phyloP scores from a whole-genome alignment of 495 filamentous ascomycete species.

The Neurospora sp. region DNA sequence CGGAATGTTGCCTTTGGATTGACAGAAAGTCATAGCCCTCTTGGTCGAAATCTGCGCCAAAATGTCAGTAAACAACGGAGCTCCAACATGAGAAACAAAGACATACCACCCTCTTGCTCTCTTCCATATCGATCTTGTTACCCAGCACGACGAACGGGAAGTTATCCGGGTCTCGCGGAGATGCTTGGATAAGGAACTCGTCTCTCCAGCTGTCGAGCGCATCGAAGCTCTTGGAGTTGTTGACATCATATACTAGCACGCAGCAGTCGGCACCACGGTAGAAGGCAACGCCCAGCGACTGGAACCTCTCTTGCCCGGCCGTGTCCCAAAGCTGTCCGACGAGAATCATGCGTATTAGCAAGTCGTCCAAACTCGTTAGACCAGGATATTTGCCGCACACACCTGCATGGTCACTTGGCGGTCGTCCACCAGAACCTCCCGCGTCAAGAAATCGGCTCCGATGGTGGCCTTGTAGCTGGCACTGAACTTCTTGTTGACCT shows the following conservation, averaged over 20 bases:
- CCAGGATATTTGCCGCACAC: constrained; percentile 18
- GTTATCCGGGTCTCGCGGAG: constrained; percentile 89
- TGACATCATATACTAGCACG: constrained; percentile 96
- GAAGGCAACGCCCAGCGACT: constrained; percentile 95
- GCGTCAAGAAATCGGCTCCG: constrained; percentile 96
- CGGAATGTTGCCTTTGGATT: constrained; percentile 91
- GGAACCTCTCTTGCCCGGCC: constrained; percentile 94
- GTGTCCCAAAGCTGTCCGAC: constrained; percentile 84
- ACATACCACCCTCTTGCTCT: constrained; percentile 83
- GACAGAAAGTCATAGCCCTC: constrained; percentile 92
- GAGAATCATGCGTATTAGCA: constrained; percentile 4
- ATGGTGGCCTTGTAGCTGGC: constrained; percentile 99
- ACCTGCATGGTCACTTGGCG: constrained; percentile 98
- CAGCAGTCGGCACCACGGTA: constrained; percentile 98
- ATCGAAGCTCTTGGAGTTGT: constrained; percentile 98
- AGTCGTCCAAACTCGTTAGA: neutral
- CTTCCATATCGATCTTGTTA: constrained; percentile 98
- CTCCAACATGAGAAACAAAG: neutral
- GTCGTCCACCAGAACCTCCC: constrained; percentile 96
- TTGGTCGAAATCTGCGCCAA: constrained; percentile 69
- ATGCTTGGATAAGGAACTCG: constrained; percentile 96
- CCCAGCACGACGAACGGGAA: constrained; percentile 98
- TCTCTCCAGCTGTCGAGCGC: constrained; percentile 97
- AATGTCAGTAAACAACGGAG: constrained; percentile 6
- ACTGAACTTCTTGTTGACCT: constrained; percentile 99